phyloP scores from a whole-genome alignment of 441 rosid species.

The Melastoma candidum region DNA sequence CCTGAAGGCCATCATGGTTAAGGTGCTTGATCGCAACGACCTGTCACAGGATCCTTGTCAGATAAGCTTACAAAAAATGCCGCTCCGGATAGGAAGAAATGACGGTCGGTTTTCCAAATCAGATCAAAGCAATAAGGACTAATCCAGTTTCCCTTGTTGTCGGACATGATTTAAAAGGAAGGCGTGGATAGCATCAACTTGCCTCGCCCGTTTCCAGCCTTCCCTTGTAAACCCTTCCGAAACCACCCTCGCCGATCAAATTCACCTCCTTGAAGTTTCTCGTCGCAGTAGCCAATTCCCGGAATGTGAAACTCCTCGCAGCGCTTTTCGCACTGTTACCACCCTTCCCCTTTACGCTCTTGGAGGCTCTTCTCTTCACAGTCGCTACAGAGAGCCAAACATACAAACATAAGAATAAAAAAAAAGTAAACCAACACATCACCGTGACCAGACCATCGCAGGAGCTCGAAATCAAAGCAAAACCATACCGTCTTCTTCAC shows the following conservation, averaged over 20 bases:
- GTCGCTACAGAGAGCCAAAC: constrained; percentile 21
- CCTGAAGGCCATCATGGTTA: constrained; percentile 80
- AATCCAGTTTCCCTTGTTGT: no score
- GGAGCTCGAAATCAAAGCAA: neutral
- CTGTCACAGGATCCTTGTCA: constrained; percentile 26
- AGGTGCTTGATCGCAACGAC: constrained; percentile 82
- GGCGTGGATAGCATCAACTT: constrained; percentile 7
- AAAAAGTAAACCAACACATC: neutral
- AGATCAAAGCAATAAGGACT: no score
- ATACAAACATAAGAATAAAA: neutral
- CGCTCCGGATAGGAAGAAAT: neutral
- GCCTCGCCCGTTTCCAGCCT: constrained; percentile 53
- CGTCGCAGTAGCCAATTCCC: constrained; percentile 48
- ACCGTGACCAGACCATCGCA: neutral
- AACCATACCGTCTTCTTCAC: constrained; percentile 24
- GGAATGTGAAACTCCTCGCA: constrained; percentile 56
- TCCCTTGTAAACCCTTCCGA: constrained; percentile 65
- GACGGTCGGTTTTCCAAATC: neutral
- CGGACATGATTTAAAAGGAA: no score
- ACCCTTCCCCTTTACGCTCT: constrained; percentile 19
- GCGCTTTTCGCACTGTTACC: constrained; percentile 26
- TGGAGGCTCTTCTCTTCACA: constrained; percentile 14
- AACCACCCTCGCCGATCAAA: constrained; percentile 71
- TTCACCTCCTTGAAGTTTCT: constrained; percentile 44
- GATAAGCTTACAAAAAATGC: no score